Base-by-base conservation (phyloP, 352 stramenopile species). In the Phytophthora fragariaefolia region DNA sequence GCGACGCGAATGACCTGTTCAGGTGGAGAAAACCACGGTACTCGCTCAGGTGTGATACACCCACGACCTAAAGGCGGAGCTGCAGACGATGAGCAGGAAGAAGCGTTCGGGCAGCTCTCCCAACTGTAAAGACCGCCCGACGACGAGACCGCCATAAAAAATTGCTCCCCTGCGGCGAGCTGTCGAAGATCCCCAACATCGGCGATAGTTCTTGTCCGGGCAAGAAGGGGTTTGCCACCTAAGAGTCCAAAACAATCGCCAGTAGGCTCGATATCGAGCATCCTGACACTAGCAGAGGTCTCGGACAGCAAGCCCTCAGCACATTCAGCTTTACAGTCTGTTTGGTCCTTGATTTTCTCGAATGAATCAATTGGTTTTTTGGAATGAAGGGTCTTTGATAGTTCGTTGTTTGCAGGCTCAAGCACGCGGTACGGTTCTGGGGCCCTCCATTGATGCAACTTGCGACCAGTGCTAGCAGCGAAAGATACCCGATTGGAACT, bases 201-300 rank as follows among this genome's bases (percentile, higher is more conserved):
- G 3, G 66, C 63, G 15, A 89, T 82, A 1, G 57, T 80, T 32
- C 89, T 87, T 2, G 67, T 61, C 1, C 82, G 77, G 7, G 73
- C 66, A 22, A 87, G 53, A 36, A 90, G 56, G 15, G 74, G 79
- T 12, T 55, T 79, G 6, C 73, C 75, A 10, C 75, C 71, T 2
- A 86, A 61, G 6, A 89, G 59, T 1, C 79, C 77, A 45, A 90
- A 85, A 50, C 72, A 87, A 54, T 89, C 79, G 15, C 79, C 82
- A 48, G 73, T 60, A 6, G 76, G 59, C 24, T 80, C 61, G 10
- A 57, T 47, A 6, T 82, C 58, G 2, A 79, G 22, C 43, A 70
- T 40, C 58, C 63, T 26, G n/a, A 56, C 12, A 0, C 6, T 4
- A 48, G 54, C 12, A 22, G 42, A 18, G 2, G 42, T 9, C 17